These are phyloP conservation scores for Nicotiana tabacum DNA, from an alignment of 257 asterid species.

Conservation along the genomic window DNA sequence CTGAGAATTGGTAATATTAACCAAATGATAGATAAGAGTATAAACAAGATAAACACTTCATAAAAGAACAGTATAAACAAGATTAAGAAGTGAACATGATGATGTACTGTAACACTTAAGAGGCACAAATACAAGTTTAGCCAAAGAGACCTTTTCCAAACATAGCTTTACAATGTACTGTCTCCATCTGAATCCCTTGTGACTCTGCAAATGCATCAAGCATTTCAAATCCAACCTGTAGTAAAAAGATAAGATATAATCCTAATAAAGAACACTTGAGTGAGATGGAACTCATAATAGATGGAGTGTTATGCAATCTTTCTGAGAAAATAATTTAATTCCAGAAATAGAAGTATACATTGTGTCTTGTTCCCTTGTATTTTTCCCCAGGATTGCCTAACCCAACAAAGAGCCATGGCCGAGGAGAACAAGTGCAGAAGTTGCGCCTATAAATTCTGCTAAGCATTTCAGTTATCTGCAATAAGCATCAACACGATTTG, in stretches of 20 bases:
- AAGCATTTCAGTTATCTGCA: conserved; percentile 36
- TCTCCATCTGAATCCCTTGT: conserved; percentile 55
- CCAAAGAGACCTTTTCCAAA: conserved; percentile 66
- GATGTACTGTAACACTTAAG: neutral
- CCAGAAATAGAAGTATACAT: conserved; percentile 25
- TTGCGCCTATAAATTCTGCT: conserved; percentile 32
- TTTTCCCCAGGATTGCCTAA: conserved; percentile 94
- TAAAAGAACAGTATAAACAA: neutral
- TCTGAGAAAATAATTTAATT: neutral
- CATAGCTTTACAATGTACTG: conserved; percentile 76
- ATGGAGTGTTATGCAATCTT: neutral
- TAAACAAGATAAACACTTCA: neutral
- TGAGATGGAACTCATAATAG: neutral
- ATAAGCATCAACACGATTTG: neutral
- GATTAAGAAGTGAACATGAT: neutral
- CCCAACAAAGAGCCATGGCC: conserved; percentile 92
- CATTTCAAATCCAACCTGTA: conserved; percentile 69
- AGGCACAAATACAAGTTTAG: neutral
- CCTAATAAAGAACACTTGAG: neutral
- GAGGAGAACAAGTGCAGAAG: conserved; percentile 39
- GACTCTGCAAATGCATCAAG: conserved; percentile 74
- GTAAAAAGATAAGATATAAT: neutral
- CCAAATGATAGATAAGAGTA: neutral
- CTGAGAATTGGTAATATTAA: conserved; percentile 33
- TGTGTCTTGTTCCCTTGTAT: conserved; percentile 73